Evolutionary conservation across 495 filamentous ascomycete genomes (phyloP), one percentile per base, ranked within the genome.

Genomic region (Penicillium alfredii): DNA sequence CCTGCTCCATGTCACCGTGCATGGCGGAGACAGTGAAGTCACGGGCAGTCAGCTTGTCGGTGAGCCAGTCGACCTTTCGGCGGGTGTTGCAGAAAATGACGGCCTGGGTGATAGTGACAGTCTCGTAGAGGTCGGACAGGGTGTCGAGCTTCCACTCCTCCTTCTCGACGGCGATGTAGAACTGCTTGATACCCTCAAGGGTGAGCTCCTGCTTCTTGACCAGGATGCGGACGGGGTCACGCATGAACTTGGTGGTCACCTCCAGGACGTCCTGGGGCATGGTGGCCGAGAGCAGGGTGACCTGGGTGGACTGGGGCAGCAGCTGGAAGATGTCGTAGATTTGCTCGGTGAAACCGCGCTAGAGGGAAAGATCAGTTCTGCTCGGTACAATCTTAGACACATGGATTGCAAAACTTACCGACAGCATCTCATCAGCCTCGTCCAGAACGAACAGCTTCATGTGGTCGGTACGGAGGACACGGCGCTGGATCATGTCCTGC

Each of bases 11-110:
- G 52, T 98, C 92, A 59, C 92, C 92, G 71, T 98, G 92, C 92
- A 98, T 98, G 56, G 88, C 86, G 29, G 88, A 95, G 60, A 98
- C 92, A 23, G 92, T 98, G 74, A 98, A 98, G 73, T 98, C 88
- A 69, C 87, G 86, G 52, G 85, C 84, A 51, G 86, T 85, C 61
- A 98, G 87, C 79, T 96, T 98, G 72, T 96, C 90, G 45, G 92
- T 98, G 48, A 98, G 82, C 92, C 92, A 98, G 74, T 98, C 92
- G 58, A 98, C 92, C 88, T 98, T 98, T 69, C 92, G 78, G 56
- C 93, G 84, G 49, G 92, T 98, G 78, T 98, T 98, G 76, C 92
- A 98, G 83, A 98, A 98, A 71, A 98, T 98, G 63, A 98, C 92
- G 42, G 92, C 92, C 66, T 98, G 92, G 39, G 92, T 98, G 62